Base-by-base conservation (phyloP, 257 asterid genomes). In the Henckelia pumila region DNA sequence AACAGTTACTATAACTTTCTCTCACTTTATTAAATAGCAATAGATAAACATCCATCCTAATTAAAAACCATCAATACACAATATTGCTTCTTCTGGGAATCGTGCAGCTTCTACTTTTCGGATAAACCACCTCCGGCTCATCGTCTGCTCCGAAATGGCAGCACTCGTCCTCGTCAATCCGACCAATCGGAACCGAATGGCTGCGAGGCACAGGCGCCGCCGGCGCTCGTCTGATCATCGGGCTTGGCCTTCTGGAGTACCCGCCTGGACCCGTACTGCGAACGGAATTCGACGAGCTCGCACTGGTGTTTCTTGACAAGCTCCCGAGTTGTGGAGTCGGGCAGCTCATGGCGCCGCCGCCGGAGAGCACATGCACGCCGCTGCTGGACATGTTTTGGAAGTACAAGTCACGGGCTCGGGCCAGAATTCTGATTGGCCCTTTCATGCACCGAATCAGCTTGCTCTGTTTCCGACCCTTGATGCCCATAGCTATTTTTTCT, bases 91-190 rank as follows among this genome's bases (percentile, higher is more conserved):
- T 73, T 28, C 69, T 69, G 1, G 68, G 13, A 44, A 62, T 70
- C 11, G 79, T 86, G 57, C 66, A 59, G 75, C 85, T 84, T 75
- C 63, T 78, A 57, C 88, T 82, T 71, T 86, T 79, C 1, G 69
- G 49, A 70, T 35, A 76, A 20, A 63, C 63, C 71, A 28, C 70
- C 72, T 52, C 74, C 56, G 30, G 14, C n/a, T 68, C 56, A 2
- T 75, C 71, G 5, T 77, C 84, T 8, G 73, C 89, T 32, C 56
- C 81, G 8, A 78, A 84, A 7, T 86, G 91, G 50, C 68, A 81
- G 9, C 89, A 72, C 68, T 63, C 61, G 3, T 89, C 86, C 72
- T 89, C 96, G 56, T 86, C 96, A 20, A 89, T 89, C 74, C 86
- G 66, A 5, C 89, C 89, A 58, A 86, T 55, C 4, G 71, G 66